Percentiles rank a stretch among this genome's conserved stretches.
Conservation (phyloP, 257 asterid species). For the Lycium ferocissimum region DNA sequence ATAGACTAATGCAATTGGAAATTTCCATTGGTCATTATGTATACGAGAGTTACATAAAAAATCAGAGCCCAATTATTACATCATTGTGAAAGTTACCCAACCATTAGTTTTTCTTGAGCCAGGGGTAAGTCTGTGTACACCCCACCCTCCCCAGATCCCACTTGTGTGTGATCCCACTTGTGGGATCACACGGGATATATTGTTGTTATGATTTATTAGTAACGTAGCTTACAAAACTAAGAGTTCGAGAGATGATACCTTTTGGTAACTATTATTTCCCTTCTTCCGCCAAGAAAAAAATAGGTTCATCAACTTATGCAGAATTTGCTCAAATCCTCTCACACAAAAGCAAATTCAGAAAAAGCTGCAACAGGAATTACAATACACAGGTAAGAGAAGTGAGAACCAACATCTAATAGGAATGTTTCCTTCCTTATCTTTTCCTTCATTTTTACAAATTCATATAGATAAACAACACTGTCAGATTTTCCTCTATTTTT, state of each 20-base stretch:
- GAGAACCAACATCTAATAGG: not conserved
- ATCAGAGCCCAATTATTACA: not conserved
- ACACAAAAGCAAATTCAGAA: not conserved
- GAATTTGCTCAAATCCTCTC: slow-evolving; percentile 10
- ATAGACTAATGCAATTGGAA: not conserved
- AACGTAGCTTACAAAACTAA: not conserved
- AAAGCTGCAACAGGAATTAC: not conserved
- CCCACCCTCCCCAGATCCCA: not conserved
- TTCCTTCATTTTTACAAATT: not conserved
- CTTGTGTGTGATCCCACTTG: too few species aligned
- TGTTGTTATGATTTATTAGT: not conserved
- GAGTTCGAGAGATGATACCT: not conserved
- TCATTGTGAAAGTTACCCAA: not conserved
- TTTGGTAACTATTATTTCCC: not conserved
- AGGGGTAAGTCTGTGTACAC: too few species aligned
- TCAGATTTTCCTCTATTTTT: not conserved
- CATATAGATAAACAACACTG: not conserved
- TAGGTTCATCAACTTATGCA: not conserved
- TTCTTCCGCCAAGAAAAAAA: not conserved
- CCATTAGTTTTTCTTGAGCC: too few species aligned
- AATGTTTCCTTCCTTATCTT: not conserved
- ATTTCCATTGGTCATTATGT: not conserved
- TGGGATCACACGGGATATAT: too few species aligned
- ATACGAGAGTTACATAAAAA: not conserved
- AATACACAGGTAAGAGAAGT: not conserved